Base-by-base conservation (phyloP, 192 early-diverging fungal species). In the Kappamyces sp. region DNA sequence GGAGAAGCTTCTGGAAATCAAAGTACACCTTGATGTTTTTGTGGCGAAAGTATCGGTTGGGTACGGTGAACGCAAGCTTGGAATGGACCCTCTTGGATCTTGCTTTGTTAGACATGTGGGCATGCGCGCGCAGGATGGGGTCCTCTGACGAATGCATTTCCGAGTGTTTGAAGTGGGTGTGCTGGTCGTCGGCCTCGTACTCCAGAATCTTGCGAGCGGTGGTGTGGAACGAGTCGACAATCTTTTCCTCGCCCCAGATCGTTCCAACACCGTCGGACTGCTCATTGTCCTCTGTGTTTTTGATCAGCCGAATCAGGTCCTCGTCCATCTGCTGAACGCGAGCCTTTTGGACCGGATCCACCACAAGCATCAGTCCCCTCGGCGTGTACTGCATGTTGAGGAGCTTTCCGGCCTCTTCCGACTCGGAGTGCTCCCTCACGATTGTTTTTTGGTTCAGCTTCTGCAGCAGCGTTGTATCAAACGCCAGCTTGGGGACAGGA, bases 401-500 rank as follows among this genome's bases (percentile, higher is more conserved):
- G 63, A 43, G 9, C 9, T 10, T 46, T 23, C 23, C 23, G 23
- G 23, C 23, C 23, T 23, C 23, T 23, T 23, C 23, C 23, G 23
- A 23, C 23, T 23, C 23, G 23, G 23, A 23, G 23, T 23, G 23
- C 23, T 23, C 23, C 23, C 23, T 23, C 23, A 23, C 23, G 23
- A 23, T 23, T 23, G 23, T 23, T 23, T 23, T 23, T 23, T 23
- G 23, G 23, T 23, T 23, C 23, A 23, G 23, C 23, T 23, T 23
- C 23, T 23, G 23, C 23, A 23, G 23, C 23, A 23, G 23, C 23
- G 23, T 23, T 23, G 23, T 23, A 23, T 23, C 23, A 23, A 23
- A 23, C 23, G 68, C 50, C 34, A 76, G 59, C 2, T 36, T 51
- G n/a, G 70, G 70, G 2, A 40, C 55, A 0, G 74, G 60, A 39